Evolutionary conservation across 228 moss, liverwort and hornwort species (phyloP).

Genomic region (Sphagnum magellanicum): DNA sequence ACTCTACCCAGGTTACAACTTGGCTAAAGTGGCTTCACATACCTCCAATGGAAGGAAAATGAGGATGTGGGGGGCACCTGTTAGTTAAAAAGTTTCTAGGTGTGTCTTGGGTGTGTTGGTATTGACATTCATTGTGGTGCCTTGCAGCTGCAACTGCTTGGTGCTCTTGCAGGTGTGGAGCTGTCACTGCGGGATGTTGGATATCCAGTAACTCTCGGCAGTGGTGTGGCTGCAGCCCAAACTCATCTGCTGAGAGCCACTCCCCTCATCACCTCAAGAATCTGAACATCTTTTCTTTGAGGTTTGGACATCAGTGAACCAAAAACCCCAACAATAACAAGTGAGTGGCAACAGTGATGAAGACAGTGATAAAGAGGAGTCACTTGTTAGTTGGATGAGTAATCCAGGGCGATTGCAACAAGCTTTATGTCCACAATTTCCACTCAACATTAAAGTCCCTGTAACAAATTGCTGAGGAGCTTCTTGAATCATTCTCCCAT

Average conservation of each 20-base stretch:
- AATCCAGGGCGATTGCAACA: too few species aligned
- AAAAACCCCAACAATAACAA: too few species aligned
- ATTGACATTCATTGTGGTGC: too few species aligned
- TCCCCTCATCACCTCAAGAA: conserved; percentile 73
- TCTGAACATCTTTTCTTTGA: conserved; percentile 20
- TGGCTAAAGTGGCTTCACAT: background rate
- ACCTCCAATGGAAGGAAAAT: background rate
- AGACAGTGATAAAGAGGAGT: too few species aligned
- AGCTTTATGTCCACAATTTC: too few species aligned
- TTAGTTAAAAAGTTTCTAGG: background rate
- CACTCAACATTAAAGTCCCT: too few species aligned
- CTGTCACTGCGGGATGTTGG: conserved; percentile 59
- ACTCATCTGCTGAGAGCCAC: conserved; percentile 53
- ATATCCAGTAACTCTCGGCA: conserved; percentile 58
- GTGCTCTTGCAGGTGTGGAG: conserved; percentile 80
- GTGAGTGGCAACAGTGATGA: too few species aligned
- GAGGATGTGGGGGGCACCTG: background rate
- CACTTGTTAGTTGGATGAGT: too few species aligned
- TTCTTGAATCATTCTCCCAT: too few species aligned
- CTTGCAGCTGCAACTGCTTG: conserved; percentile 76
- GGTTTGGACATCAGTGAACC: background rate
- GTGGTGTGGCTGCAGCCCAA: conserved; percentile 81
- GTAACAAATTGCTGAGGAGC: too few species aligned
- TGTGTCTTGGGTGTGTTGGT: background rate
- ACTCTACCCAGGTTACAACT: too few species aligned